phyloP scores from a whole-genome alignment of 106 monocot genomes.

The Ottelia alismoides region DNA sequence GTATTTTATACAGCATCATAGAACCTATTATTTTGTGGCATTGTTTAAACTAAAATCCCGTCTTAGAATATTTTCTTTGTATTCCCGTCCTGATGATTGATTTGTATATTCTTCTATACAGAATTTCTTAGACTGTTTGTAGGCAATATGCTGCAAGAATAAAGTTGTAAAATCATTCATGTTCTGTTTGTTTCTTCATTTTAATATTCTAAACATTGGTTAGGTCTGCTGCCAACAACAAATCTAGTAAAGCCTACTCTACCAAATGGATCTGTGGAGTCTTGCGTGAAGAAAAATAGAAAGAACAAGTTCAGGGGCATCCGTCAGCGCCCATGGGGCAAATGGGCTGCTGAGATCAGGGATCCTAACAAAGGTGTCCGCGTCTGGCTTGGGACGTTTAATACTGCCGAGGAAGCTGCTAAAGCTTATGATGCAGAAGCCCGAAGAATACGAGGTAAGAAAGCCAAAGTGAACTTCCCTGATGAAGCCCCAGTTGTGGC shows the following conservation, averaged over 20 bases:
- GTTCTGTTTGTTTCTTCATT: no score
- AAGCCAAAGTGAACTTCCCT: constrained; percentile 79
- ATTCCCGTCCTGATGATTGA: no score
- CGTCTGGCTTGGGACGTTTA: constrained; percentile 80
- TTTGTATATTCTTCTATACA: no score
- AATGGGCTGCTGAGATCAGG: constrained; percentile 79
- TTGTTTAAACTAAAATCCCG: no score
- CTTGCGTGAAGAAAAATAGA: constrained; percentile 32
- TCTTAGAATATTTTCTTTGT: no score
- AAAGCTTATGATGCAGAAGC: constrained; percentile 66
- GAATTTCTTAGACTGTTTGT: no score
- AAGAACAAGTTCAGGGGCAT: constrained; percentile 59
- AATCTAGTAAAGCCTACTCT: constrained; percentile 11
- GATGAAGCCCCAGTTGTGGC: constrained; percentile 6
- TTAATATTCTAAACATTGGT: no score
- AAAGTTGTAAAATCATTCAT: no score
- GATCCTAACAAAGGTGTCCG: constrained; percentile 64
- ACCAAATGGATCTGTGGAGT: constrained; percentile 10
- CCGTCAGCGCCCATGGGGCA: constrained; percentile 66
- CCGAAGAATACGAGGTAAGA: constrained; percentile 47
- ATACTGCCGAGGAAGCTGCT: constrained; percentile 68
- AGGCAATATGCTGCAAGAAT: no score
- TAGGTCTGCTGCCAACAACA: no score
- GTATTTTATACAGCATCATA: no score
- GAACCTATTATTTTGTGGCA: no score